These are phyloP conservation scores for Nannochloropsis salina DNA, from an alignment of 108 stramenopile genomes.

Conservation along the genomic window DNA sequence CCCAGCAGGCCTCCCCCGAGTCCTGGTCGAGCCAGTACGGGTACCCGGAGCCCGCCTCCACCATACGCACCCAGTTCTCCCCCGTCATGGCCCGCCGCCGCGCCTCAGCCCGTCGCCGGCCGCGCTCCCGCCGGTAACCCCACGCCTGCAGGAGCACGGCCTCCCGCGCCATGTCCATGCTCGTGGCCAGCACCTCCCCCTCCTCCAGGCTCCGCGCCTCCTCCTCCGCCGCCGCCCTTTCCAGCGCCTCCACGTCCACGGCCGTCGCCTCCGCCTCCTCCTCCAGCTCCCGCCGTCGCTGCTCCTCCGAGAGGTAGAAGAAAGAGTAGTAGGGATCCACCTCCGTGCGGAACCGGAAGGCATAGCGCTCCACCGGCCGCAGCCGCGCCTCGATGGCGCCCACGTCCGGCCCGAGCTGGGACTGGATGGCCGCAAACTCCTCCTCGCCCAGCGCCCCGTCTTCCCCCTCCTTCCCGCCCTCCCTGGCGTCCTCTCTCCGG, in stretches of 20 bases:
- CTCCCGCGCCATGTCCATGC: slow-evolving; percentile 29
- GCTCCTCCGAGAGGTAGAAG: slow-evolving; percentile 27
- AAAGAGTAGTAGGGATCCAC: slow-evolving; percentile 47
- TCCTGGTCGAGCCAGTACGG: neutral
- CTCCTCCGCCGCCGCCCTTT: neutral
- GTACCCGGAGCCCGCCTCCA: slow-evolving; percentile 26
- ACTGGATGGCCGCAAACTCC: slow-evolving; percentile 87
- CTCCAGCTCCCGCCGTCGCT: neutral
- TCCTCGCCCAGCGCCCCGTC: slow-evolving; percentile 63
- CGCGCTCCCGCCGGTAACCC: slow-evolving; percentile 29
- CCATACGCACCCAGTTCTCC: slow-evolving; percentile 38
- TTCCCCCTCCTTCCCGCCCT: slow-evolving; percentile 31
- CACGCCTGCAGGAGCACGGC: slow-evolving; percentile 24
- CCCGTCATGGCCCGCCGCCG: slow-evolving; percentile 41
- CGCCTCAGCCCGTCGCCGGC: slow-evolving; percentile 23
- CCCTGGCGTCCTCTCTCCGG: neutral
- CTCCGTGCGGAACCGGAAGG: slow-evolving; percentile 32
- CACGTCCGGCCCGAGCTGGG: slow-evolving; percentile 69
- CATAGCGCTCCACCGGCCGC: slow-evolving; percentile 50
- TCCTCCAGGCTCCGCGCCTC: slow-evolving; percentile 42
- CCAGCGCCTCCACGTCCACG: slow-evolving; percentile 14
- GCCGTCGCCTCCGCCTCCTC: slow-evolving; percentile 20
- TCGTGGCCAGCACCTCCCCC: slow-evolving; percentile 35
- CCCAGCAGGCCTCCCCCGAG: slow-evolving; percentile 47
- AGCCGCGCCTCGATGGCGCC: slow-evolving; percentile 67